Percentiles rank a stretch among this genome's conserved stretches.
Conservation (phyloP, 345 rosid genomes). For the Syzygium aqueum region DNA sequence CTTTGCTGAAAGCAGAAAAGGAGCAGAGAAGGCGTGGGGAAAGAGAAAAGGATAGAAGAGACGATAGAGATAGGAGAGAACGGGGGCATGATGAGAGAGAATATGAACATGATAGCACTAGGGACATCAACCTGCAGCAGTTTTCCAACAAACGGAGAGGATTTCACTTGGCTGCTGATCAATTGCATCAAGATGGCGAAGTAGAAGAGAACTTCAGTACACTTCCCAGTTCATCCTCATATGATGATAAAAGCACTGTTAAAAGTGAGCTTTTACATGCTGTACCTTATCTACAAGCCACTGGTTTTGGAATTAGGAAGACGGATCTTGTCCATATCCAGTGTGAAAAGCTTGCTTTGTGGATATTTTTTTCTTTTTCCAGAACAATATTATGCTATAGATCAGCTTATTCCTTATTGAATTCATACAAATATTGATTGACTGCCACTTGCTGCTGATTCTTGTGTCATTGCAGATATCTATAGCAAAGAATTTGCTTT, state of each 20-base stretch:
- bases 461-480: conserved; percentile 37
- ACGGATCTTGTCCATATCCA: not conserved
- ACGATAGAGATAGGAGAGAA: conserved; percentile 60
- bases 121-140: conserved; percentile 49
- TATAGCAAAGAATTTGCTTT: conserved; percentile 66
- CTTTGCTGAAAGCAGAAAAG: conserved; percentile 41
- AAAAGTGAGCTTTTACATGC: conserved; percentile 32
- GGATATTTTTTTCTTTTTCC: not conserved
- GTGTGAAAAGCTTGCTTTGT: not conserved
- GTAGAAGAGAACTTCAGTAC: conserved; percentile 46
- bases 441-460: not conserved
- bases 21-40: conserved; percentile 66
- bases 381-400: not conserved
- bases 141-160: conserved; percentile 40
- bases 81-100: conserved; percentile 42
- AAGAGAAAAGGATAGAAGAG: conserved; percentile 64
- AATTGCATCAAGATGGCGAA: conserved; percentile 48
- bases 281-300: not conserved
- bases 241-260: conserved; percentile 60
- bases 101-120: conserved; percentile 49
- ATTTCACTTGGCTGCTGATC: conserved; percentile 29
- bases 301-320: not conserved
- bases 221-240: conserved; percentile 38
- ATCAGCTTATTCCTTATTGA: not conserved
- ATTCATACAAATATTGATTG: not conserved